Conservation (phyloP, 2,329 filamentous ascomycete species). For the Myotisia sp. region DNA sequence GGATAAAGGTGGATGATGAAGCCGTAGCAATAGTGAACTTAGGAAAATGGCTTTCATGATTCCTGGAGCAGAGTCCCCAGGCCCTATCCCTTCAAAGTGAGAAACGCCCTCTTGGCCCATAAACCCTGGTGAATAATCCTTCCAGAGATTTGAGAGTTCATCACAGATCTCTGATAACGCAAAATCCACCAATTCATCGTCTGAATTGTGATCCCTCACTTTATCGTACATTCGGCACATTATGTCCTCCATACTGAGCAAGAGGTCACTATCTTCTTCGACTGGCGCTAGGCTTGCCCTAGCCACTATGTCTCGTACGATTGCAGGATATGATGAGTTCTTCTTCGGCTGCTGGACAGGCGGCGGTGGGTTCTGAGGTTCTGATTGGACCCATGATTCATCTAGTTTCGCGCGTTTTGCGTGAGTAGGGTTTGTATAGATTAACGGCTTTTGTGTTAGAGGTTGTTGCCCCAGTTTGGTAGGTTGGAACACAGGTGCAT, state of each 20-base stretch:
- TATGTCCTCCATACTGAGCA: slow-evolving; percentile 61
- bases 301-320: slow-evolving; percentile 56
- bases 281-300: slow-evolving; percentile 45
- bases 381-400: slow-evolving; percentile 24
- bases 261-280: slow-evolving; percentile 54
- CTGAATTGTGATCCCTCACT: slow-evolving; percentile 20
- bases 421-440: slow-evolving; percentile 30
- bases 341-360: slow-evolving; percentile 29
- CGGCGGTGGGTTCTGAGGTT: slow-evolving; percentile 22
- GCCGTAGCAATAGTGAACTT: slow-evolving; percentile 60
- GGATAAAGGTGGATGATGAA: slow-evolving; percentile 54
- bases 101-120: slow-evolving; percentile 22
- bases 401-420: slow-evolving; percentile 31
- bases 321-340: slow-evolving; percentile 50
- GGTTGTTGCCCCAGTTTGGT: not conserved
- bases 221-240: slow-evolving; percentile 49
- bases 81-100: slow-evolving; percentile 49
- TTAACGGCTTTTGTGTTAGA: slow-evolving; percentile 21
- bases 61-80: slow-evolving; percentile 44
- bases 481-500: not conserved
- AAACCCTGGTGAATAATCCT: slow-evolving; percentile 24
- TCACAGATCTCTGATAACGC: slow-evolving; percentile 23
- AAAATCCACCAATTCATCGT: slow-evolving; percentile 19
- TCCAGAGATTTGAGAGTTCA: slow-evolving; percentile 24
- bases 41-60: slow-evolving; percentile 66